Evolutionary conservation across 2,329 filamentous ascomycete species (phyloP), one percentile per base, ranked within the genome.

Genomic region (Geosmithia flava): DNA sequence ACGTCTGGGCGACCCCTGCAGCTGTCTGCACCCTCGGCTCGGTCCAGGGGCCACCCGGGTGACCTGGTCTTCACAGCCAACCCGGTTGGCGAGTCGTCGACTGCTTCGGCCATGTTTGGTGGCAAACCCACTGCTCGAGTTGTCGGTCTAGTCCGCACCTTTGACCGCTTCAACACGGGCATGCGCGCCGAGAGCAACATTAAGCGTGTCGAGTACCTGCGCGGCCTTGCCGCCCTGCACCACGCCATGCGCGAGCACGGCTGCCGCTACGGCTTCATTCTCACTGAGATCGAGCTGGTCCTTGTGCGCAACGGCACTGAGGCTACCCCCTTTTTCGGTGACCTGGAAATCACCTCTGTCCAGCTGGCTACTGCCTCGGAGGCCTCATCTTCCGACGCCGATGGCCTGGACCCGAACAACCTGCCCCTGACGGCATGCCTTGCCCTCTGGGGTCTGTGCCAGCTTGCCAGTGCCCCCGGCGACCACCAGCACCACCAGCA

Each of bases 281-380:
- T 96, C 60, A 96, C 88, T 1, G 91, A 96, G 68, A 95, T 95
- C 57, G 91, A 97, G 68, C 81, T 96, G 8, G 83, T 96, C 40
- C 81, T 93, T 56, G 88, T 95, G 1, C 87, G 90, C 58, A 87
- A 85, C 54, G 89, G 90, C 47, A 78, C 62, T 55, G 83, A 75
- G 58, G 68, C 74, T 41, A 80, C 81, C 1, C 90, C 90, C 0
- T 81, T 88, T 62, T 96, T 95, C 59, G 90, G 91, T n/a, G 87
- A 83, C 64, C 71, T 96, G 5, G 90, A 97, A 63, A 75, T 95
- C 27, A 69, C 72, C 17, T 75, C 71, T 42, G 73, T 83, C 19
- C 78, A 77, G 56, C 73, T 83, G 40, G 73, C 72, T n/a, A 59
- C 65, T 10, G 59, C 56, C 30, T 59, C 54, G 15, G 55, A 53